Percentiles rank a stretch among this genome's conserved stretches.
Evolutionary conservation across 441 rosid genomes (phyloP).

Genomic region (Gossypium lobatum): DNA sequence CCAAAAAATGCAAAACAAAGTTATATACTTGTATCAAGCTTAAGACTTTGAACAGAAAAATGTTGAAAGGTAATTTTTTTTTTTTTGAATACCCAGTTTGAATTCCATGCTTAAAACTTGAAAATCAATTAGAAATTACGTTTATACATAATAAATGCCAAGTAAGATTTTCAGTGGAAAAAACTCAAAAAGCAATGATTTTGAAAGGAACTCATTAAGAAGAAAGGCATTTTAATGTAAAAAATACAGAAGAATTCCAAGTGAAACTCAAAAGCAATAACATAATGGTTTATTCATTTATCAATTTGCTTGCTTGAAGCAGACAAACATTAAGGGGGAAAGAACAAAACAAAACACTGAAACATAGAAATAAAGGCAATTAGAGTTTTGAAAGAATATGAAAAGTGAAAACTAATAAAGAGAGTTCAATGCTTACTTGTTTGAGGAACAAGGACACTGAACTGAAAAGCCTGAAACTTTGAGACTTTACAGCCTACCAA

Average conservation of each 20-base stretch:
- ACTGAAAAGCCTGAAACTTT: neutral
- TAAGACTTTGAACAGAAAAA: neutral
- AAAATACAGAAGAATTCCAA: neutral
- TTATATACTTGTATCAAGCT: neutral
- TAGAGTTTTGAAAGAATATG: neutral
- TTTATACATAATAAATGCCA: neutral
- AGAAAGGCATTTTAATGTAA: neutral
- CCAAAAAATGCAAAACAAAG: neutral
- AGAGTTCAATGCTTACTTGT: neutral
- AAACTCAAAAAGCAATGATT: neutral
- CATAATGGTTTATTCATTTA: neutral
- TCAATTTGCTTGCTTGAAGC: neutral
- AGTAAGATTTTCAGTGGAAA: neutral
- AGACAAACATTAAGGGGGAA: neutral
- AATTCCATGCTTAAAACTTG: neutral
- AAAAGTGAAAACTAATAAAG: neutral
- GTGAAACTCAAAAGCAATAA: neutral
- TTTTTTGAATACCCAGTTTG: neutral
- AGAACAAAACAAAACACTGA: neutral
- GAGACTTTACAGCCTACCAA: constrained; percentile 1
- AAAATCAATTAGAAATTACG: neutral
- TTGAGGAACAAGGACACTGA: neutral
- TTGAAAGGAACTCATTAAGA: neutral
- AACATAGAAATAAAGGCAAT: neutral
- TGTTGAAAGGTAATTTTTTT: neutral